phyloP scores from a whole-genome alignment of 2,329 filamentous ascomycete genomes.

The Endothia cerciana region DNA sequence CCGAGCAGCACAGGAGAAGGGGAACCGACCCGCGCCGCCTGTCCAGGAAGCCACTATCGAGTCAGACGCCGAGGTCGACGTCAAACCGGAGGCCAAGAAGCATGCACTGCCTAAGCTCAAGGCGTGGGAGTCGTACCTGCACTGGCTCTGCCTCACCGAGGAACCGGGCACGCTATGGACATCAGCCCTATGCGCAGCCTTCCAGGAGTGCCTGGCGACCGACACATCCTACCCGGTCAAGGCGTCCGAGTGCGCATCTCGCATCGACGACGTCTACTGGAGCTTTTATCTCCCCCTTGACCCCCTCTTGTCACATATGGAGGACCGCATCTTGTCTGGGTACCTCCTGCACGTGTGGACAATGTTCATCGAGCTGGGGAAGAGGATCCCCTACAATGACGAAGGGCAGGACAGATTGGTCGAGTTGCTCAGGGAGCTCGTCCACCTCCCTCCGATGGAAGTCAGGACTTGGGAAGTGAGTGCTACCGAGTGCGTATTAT shows the following conservation, averaged over 20 bases:
- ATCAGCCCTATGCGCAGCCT: conserved; percentile 24
- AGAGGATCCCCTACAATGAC: conserved; percentile 26
- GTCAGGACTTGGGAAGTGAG: conserved; percentile 29
- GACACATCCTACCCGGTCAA: background rate
- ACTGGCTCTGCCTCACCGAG: conserved; percentile 27
- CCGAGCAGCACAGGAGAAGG: background rate
- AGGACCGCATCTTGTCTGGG: conserved; percentile 27
- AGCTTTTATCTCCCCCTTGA: conserved; percentile 29
- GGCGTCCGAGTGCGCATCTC: conserved; percentile 23
- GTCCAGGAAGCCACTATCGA: conserved; percentile 25
- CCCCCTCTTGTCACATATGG: conserved; percentile 23
- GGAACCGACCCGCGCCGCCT: background rate
- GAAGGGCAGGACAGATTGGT: conserved; percentile 26
- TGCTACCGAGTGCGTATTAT: background rate
- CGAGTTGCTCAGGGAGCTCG: conserved; percentile 24
- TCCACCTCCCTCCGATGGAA: conserved; percentile 28
- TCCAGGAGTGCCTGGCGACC: conserved; percentile 20
- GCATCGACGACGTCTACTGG: conserved; percentile 30
- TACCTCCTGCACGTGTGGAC: conserved; percentile 29
- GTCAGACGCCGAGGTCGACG: conserved; percentile 11
- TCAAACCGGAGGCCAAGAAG: background rate
- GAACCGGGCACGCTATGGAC: conserved; percentile 27
- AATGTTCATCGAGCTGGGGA: conserved; percentile 29
- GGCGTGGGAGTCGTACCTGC: conserved; percentile 27
- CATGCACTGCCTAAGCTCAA: conserved; percentile 20